A percentile compares a stretch with the other conserved stretches of the same genome.
These are phyloP conservation scores for Pichia thaimueangensis DNA, from an alignment of 805 yeast genomes.

Conservation along the genomic window DNA sequence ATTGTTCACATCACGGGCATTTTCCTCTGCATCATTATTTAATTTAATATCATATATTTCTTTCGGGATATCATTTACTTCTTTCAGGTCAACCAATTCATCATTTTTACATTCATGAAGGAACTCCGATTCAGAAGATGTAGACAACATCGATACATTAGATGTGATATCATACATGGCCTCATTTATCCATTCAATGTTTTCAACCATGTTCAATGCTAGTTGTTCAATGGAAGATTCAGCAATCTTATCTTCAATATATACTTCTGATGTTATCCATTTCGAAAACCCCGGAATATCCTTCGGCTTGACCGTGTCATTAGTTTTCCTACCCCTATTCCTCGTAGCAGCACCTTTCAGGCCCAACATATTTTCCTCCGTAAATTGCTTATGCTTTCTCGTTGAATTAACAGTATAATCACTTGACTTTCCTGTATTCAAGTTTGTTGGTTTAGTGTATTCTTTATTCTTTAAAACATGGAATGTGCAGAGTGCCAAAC, in stretches of 20 bases:
- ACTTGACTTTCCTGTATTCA: too few species aligned
- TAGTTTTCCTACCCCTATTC: constrained; percentile 10
- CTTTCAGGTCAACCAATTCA: too few species aligned
- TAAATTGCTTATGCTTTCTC: too few species aligned
- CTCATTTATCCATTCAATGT: constrained; percentile 27
- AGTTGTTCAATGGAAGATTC: constrained; percentile 22
- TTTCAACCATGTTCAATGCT: constrained; percentile 20
- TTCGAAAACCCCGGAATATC: constrained; percentile 29
- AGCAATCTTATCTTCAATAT: constrained; percentile 22
- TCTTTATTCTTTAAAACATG: too few species aligned
- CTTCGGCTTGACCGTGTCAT: constrained; percentile 1
- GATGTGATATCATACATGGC: constrained; percentile 21
- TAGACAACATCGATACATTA: not conserved
- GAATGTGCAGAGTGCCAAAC: too few species aligned
- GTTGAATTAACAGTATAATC: too few species aligned
- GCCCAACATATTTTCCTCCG: constrained; percentile 31
- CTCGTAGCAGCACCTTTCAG: constrained; percentile 20
- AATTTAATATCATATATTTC: not conserved
- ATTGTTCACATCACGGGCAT: not conserved
- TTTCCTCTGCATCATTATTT: not conserved
- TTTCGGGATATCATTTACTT: not conserved
- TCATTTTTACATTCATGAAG: too few species aligned
- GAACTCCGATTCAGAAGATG: too few species aligned
- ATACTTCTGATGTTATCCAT: constrained; percentile 29
- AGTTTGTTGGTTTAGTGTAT: too few species aligned